These are phyloP conservation scores for Trichothecium roseum DNA, from an alignment of 2,329 filamentous ascomycete species.

Conservation along the genomic window DNA sequence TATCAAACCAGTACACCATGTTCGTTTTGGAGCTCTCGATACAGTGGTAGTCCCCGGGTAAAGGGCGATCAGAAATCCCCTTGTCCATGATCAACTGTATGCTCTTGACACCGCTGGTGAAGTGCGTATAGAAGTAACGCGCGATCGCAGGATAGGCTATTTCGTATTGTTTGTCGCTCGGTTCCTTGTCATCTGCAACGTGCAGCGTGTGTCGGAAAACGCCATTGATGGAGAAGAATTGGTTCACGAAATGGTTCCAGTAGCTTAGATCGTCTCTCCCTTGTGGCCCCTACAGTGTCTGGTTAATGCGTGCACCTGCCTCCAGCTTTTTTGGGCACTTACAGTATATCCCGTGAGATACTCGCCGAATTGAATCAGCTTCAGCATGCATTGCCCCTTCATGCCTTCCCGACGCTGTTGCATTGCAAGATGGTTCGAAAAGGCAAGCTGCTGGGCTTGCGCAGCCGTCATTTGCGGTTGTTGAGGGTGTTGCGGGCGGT, in stretches of 20 bases:
- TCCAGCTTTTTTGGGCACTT: constrained; percentile 11
- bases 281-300: constrained; percentile 35
- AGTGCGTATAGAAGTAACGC: constrained; percentile 84
- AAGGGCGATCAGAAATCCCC: constrained; percentile 39
- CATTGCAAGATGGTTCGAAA: constrained; percentile 24
- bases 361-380: constrained; percentile 53
- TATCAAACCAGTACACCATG: constrained; percentile 83
- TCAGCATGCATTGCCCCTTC: constrained; percentile 48
- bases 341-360: constrained; percentile 48
- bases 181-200: constrained; percentile 32
- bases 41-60: constrained; percentile 56
- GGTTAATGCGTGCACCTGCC: constrained; percentile 1
- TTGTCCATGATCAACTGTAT: constrained; percentile 81
- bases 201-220: constrained; percentile 66
- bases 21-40: constrained; percentile 69
- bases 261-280: constrained; percentile 59
- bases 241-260: constrained; percentile 71
- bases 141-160: constrained; percentile 73
- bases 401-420: constrained; percentile 40
- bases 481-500: constrained; percentile 13
- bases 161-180: constrained; percentile 71
- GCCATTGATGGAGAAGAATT: constrained; percentile 71
- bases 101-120: constrained; percentile 73
- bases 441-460: constrained; percentile 23
- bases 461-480: constrained; percentile 17